Evolutionary conservation across 116 monocot species (phyloP), one percentile per base, ranked within the genome.

Genomic region (Phalaenopsis hybrid): DNA sequence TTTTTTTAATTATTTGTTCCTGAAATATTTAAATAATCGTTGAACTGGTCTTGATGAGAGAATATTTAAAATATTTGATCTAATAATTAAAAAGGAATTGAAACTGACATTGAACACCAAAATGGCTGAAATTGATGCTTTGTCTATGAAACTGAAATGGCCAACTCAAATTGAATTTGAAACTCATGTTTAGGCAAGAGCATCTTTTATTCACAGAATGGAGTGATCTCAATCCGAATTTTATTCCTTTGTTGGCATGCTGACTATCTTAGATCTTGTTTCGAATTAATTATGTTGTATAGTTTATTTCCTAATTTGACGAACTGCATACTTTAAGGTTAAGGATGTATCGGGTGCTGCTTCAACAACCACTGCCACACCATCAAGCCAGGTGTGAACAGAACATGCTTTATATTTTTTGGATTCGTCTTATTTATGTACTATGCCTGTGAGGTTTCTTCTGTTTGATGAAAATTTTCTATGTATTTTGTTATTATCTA

Each of bases 321-420:
- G 28, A 65, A 67, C 67, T 67, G 28, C 28, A 31, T 73, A 41
- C 77, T 82, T 67, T 46, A 49, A 82, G 82, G 48, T 6, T 23
- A 82, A 77, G 67, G 82, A 44, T 48, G 77, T 77, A 44, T 68
- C 82, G 46, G 77, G 77, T 77, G 82, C 77, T 10, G 50, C 65
- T 77, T 82, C 77, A 67, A 18, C 82, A 18, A 15, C 77, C 8
- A 34, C 77, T 77, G 67, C 65, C 20, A 28, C 65, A 82, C 67
- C 67, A 31, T 48, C 61, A 61, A 77, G 48, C 57, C 65, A 77
- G 82, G 82, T 82, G 23, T 67, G 77, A 82, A 17, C 16, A 49
- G 49, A 15, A 10, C 11, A 25, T 67, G 28, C 67, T 67, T 67
- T 67, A 28, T 25, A 67, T 67, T 67, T 67, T 2, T 67, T 67